Conservation (phyloP, 306 rosid species). For the Gillenia trifoliata region DNA sequence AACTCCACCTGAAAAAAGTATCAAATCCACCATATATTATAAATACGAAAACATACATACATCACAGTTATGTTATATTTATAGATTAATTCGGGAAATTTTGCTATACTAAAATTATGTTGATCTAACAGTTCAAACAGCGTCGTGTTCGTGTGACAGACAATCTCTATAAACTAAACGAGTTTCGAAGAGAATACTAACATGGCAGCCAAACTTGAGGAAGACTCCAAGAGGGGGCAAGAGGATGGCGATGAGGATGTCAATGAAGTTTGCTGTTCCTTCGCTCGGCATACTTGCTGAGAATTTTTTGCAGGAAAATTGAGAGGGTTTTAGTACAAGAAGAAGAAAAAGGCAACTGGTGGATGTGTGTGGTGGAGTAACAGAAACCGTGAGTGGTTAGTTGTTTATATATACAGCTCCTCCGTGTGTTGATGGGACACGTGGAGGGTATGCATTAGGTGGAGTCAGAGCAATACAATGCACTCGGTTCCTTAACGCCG, state of each 20-base stretch:
- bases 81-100: too few relatives aligned
- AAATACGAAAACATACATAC: too few relatives aligned
- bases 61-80: too few relatives aligned
- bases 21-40: neutral
- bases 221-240: constrained; percentile 92
- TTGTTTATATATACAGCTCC: constrained; percentile 18
- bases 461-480: neutral
- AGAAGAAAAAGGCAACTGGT: neutral
- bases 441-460: constrained; percentile 26
- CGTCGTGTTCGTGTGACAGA: too few relatives aligned
- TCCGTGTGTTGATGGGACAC: neutral
- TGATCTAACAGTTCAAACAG: too few relatives aligned
- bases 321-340: too few relatives aligned
- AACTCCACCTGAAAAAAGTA: constrained; percentile 53
- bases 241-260: constrained; percentile 67
- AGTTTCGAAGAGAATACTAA: neutral
- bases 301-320: neutral
- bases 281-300: constrained; percentile 31
- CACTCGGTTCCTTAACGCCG: constrained; percentile 35
- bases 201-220: constrained; percentile 77
- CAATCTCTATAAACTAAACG: neutral
- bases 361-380: neutral
- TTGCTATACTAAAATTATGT: too few relatives aligned
- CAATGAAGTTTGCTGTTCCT: constrained; percentile 52
- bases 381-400: neutral